Base-by-base conservation (phyloP, 2,329 filamentous ascomycete species). In the Cercospora citrullina region DNA sequence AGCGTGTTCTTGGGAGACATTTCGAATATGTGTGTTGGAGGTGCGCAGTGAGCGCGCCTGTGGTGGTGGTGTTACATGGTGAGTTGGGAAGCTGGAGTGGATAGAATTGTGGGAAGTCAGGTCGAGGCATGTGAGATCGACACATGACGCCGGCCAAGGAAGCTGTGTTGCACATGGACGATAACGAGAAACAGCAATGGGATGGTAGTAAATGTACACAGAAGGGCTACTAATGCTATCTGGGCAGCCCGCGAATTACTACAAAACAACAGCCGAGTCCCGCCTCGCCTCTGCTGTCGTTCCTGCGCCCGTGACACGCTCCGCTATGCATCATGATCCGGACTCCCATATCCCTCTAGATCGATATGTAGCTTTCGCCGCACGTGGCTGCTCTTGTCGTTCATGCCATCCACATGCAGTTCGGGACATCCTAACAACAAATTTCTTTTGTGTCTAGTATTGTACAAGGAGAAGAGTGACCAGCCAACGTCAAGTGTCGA, bases 1-100 rank as follows among this genome's bases (percentile, higher is more conserved):
- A 96, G 81, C 67, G 91, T 95, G 82, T 92, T 93, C 84, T 90
- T 91, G 68, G 73, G 76, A 2, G 42, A 12, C 31, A 57, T 57
- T 31, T 9, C n/a, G 26, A 10, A 58, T 31, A n/a, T n/a, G n/a
- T 2, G 9, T 30, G 28, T 10, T 58, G n/a, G 4, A 31, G 8
- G 14, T 21, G 53, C 53, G 53, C 53, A 58, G 53, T 28, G 16
- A 16, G 53, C 26, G 28, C 53, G n/a, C 53, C 26, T 31, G 16
- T n/a, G 18, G 21, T 53, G 10, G 53, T 58, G 16, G 16, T 51
- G 45, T 30, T 58, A 58, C 53, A 58, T 58, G 26, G 6, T 58
- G 53, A 33, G 53, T 58, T 58, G 9, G 16, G n/a, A 31, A 21
- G 6, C 23, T 48, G 39, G 18, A 60, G 14, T 58, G 6, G 30